Percentiles rank a stretch among this genome's conserved stretches.
Conservation (phyloP, 306 rosid genomes). For the Pachyrhizus erosus region DNA sequence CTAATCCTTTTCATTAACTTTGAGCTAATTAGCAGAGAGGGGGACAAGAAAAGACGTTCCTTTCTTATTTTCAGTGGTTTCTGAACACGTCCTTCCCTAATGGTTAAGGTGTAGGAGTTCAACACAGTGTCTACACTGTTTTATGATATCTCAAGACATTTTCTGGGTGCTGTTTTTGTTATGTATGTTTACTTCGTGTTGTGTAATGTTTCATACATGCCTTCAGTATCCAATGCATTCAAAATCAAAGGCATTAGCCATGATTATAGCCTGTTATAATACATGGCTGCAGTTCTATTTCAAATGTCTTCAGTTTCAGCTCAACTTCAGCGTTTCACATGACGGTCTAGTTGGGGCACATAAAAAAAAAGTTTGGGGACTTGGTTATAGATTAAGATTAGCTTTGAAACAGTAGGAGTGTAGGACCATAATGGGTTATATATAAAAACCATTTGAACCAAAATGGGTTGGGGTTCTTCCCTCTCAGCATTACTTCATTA, state of each 20-base stretch:
- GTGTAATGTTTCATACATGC: constrained; percentile 16
- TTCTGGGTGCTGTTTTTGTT: background rate
- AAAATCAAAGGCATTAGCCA: constrained; percentile 4
- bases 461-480: constrained; percentile 3
- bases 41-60: background rate
- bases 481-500: constrained; percentile 2
- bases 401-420: background rate
- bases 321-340: background rate
- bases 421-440: background rate
- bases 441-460: background rate
- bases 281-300: constrained; percentile 22
- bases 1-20: background rate
- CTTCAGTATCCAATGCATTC: constrained; percentile 2
- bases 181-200: background rate
- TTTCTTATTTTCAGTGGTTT: constrained; percentile 24
- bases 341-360: background rate
- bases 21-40: background rate
- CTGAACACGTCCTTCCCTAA: background rate
- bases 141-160: background rate
- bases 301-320: constrained; percentile 2
- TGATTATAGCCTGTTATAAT: background rate
- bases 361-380: background rate
- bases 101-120: background rate
- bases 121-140: background rate
- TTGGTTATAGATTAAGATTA: constrained; percentile 28